Evolutionary conservation across 352 stramenopile species (phyloP).

Genomic region (Phytophthora tubulina): DNA sequence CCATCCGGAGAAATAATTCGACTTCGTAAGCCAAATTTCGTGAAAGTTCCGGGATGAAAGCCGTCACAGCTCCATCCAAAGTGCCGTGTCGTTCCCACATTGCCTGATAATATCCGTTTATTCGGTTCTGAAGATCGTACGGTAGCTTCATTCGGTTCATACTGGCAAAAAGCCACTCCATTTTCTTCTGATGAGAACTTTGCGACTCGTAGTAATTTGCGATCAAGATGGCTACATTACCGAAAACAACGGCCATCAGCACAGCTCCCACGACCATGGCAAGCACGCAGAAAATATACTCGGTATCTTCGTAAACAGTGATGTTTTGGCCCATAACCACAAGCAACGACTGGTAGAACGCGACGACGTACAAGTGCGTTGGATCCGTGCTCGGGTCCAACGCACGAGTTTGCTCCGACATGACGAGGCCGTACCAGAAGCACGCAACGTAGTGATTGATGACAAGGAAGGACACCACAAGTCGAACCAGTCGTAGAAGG

Average conservation of each 20-base stretch:
- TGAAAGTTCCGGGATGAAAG: conserved; percentile 84
- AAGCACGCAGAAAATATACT: conserved; percentile 80
- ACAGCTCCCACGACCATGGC: conserved; percentile 79
- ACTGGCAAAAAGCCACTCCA: conserved; percentile 87
- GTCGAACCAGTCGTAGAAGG: conserved; percentile 69
- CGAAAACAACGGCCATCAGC: conserved; percentile 89
- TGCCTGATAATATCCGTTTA: conserved; percentile 88
- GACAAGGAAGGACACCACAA: conserved; percentile 75
- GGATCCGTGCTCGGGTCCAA: conserved; percentile 41
- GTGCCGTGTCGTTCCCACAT: conserved; percentile 90
- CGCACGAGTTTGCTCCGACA: conserved; percentile 60
- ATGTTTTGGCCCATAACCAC: conserved; percentile 88
- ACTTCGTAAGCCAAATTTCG: conserved; percentile 87
- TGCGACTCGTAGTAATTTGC: conserved; percentile 89
- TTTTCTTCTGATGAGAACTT: conserved; percentile 87
- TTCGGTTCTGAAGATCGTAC: conserved; percentile 81
- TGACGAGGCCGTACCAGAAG: conserved; percentile 76
- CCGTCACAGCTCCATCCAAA: conserved; percentile 75
- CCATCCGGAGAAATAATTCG: conserved; percentile 84
- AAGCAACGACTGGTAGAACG: conserved; percentile 76
- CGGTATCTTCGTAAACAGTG: conserved; percentile 64
- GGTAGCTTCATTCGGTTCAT: conserved; percentile 88
- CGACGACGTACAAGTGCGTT: conserved; percentile 65
- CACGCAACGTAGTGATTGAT: conserved; percentile 87
- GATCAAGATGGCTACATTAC: conserved; percentile 88